Percentiles rank a stretch among this genome's conserved stretches.
These are phyloP conservation scores for Melastoma candidum DNA, from an alignment of 441 rosid species.

Conservation along the genomic window DNA sequence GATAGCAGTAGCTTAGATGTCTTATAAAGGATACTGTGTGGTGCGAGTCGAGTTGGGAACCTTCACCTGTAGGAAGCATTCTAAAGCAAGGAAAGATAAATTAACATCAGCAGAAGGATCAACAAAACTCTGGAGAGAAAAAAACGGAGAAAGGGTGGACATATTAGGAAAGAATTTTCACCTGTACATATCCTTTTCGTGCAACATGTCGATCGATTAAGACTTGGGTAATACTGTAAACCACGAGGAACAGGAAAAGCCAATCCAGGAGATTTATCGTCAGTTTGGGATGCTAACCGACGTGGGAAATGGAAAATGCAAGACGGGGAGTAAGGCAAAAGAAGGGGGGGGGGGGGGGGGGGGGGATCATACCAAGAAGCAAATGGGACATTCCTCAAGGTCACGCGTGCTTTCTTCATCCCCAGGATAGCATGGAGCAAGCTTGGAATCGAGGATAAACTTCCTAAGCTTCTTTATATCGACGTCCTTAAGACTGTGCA, in stretches of 20 bases:
- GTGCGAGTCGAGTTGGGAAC: constrained; percentile 89
- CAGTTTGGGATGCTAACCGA: no score
- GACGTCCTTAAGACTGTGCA: constrained; percentile 78
- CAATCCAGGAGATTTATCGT: no score
- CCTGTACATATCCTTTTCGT: constrained; percentile 98
- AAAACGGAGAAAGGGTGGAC: constrained; percentile 6
- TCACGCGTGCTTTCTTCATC: constrained; percentile 67
- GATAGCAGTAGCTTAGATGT: not conserved
- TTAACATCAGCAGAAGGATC: constrained; percentile 6
- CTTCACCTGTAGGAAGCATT: constrained; percentile 99
- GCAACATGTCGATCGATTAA: constrained; percentile 95
- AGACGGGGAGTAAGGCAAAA: not conserved
- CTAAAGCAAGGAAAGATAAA: constrained; percentile 29
- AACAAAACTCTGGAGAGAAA: constrained; percentile 14
- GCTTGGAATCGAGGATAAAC: constrained; percentile 91
- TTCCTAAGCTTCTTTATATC: constrained; percentile 91
- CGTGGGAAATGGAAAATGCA: not conserved
- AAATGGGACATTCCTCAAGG: constrained; percentile 94
- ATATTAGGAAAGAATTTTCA: constrained; percentile 9
- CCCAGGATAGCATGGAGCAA: constrained; percentile 97
- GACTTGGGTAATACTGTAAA: constrained; percentile 85
- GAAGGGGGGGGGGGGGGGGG: constrained; percentile 2
- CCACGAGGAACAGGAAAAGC: no score
- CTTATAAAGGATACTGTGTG: constrained; percentile 75
- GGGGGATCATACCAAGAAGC: constrained; percentile 71